Evolutionary conservation across 2,329 filamentous ascomycete genomes (phyloP), one percentile per base, ranked within the genome.

Genomic region (Pestalotiopsis fici): DNA sequence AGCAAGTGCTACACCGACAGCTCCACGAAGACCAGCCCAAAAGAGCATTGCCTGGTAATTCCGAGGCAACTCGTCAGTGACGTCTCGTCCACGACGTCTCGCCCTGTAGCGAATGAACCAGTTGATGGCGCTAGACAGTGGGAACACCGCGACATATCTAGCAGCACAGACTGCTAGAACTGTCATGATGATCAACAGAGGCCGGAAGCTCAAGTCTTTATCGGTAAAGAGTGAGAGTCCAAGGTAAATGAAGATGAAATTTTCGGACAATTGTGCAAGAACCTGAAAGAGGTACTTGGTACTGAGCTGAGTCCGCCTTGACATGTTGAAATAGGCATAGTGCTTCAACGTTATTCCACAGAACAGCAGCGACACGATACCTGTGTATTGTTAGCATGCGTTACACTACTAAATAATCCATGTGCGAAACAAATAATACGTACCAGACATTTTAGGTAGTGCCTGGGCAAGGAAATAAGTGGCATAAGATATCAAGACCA

Each of bases 301-400:
- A 18, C 96, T 97, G 70, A 99, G 90, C 78, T 99, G 96, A 1
- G 96, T 98, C 69, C 96, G 91, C 61, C 96, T 91, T 35, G 96
- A 99, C 96, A 99, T 99, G 83, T 99, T 99, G 86, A 98, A 98
- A 82, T 99, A 99, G 70, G 96, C 96, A 76, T 99, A 99, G 78
- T 99, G 96, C 81, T 99, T 99, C 70, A 99, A 85, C 12, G 96
- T 98, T 73, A 99, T 99, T 66, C 96, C 96, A 79, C 96, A 99
- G 84, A 99, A 99, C 1, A 99, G 86, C 67, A 99, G 85, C 27
- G 96, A 97, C 72, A 99, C 96, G 75, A 99, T 99, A 73, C 95
- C 94, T 96, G 72, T 31, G 7, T 54, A 27, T 28, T 28, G 37
- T 71, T 59, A 70, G 67, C 59, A 57, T 55, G 6, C 27, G 47